Evolutionary conservation across 1,139 yeast species (phyloP), one percentile per base, ranked within the genome.

Genomic region (Yamadazyma spencermartinsiae): DNA sequence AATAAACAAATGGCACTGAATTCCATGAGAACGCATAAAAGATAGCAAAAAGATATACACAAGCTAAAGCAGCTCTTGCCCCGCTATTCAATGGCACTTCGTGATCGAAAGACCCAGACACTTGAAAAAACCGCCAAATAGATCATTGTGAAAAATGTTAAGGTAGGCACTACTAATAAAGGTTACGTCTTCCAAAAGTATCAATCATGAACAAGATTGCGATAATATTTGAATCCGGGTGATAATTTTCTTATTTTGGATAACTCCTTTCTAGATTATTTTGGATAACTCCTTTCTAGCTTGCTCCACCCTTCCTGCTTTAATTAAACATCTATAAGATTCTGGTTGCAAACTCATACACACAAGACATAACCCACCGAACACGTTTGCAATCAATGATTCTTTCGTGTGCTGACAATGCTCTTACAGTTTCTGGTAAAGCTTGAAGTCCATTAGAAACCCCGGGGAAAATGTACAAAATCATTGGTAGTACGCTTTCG

Each of bases 401-500:
- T 43, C 72, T 70, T 31, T 63, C 61, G 51, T 72, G 76, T 35
- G 42, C 43, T n/a, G 65, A 54, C 26, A 68, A 53, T 31, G 44
- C 46, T 38, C 46, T 51, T 37, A 64, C 53, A 16, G 65, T 55
- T 20, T 56, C 61, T 4, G 60, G 55, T 11, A 49, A 43, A 16
- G 67, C 48, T 26, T 51, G 55, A 34, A 67, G 54, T 16, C 60
- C 61, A 44, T 67, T 68, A 34, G 62, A 56, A 31, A 69, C 76
- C 4, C 77, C 78, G 13, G 79, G 79, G 55, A 60, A 74, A 47
- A 70, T 61, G 61, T 74, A 74, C 42, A 74, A 60, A 43, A 74
- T 46, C 30, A 74, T 53, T 21, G 79, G 79, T 34, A 74, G 49
- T 1, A 54, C 57, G 15, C 73, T 51, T 31, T 57, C 51, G 44